Percentiles rank a stretch among this genome's conserved stretches.
These are phyloP conservation scores for Pichia sp. DNA, from an alignment of 1,139 yeast species.

Conservation along the genomic window DNA sequence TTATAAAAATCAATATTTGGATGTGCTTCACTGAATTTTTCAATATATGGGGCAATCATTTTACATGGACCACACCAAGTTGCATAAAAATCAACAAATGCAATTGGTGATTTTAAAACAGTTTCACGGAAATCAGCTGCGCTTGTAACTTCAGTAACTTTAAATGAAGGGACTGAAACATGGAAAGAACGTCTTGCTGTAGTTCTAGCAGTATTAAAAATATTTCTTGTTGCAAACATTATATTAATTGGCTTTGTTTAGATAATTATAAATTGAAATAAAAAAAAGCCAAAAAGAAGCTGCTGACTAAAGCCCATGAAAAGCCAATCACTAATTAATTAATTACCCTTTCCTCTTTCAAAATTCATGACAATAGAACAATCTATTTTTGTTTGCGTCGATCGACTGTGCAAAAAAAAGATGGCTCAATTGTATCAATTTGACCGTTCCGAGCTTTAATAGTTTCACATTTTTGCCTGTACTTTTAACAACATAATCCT, in stretches of 20 bases:
- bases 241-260: background rate
- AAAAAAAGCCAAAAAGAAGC: too few species aligned
- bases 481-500: too few species aligned
- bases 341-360: too few species aligned
- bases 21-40: constrained; percentile 47
- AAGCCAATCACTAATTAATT: too few species aligned
- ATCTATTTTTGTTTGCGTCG: too few species aligned
- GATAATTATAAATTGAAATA: too few species aligned
- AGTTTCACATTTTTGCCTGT: too few species aligned
- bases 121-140: constrained; percentile 44
- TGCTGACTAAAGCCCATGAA: too few species aligned
- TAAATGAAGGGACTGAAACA: constrained; percentile 9
- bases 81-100: constrained; percentile 79
- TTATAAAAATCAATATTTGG: constrained; percentile 47
- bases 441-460: too few species aligned
- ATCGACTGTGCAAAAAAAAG: too few species aligned
- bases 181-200: constrained; percentile 18
- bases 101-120: constrained; percentile 46
- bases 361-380: too few species aligned
- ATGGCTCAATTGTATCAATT: too few species aligned
- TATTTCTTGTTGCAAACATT: constrained; percentile 7
- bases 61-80: constrained; percentile 96
- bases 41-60: constrained; percentile 73
- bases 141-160: constrained; percentile 30
- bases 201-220: background rate